Evolutionary conservation across 1,284 basidiomycete species (phyloP).

Genomic region (Irpex sp.): DNA sequence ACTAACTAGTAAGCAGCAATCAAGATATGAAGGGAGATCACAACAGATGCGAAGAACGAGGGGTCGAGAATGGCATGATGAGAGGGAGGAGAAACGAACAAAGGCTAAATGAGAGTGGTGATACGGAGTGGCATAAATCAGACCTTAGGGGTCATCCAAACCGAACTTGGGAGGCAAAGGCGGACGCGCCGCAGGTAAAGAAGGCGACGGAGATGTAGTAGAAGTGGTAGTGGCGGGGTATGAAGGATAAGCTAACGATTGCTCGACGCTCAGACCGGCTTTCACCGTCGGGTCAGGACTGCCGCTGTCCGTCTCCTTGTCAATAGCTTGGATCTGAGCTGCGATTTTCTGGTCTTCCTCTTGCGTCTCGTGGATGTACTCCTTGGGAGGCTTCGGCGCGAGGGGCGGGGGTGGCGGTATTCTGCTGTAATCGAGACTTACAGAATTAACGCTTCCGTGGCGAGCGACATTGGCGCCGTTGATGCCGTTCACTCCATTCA

Average conservation of each 20-base stretch:
- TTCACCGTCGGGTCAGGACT: constrained; percentile 11
- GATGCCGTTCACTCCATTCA: constrained; percentile 1
- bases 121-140: not conserved
- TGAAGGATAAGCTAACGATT: constrained; percentile 5
- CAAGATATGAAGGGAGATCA: not conserved
- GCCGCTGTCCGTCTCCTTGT: constrained; percentile 16
- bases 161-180: constrained; percentile 27
- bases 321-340: constrained; percentile 21
- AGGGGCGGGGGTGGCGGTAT: constrained; percentile 55
- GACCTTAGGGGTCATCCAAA: not conserved
- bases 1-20: not conserved
- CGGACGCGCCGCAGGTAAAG: constrained; percentile 21
- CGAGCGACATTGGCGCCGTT: not conserved
- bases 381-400: constrained; percentile 65
- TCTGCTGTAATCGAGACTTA: constrained; percentile 1
- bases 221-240: constrained; percentile 15
- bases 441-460: not conserved
- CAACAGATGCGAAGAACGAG: not conserved
- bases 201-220: too few relatives aligned
- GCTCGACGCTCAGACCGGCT: not conserved
- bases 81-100: not conserved
- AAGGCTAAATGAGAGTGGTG: not conserved
- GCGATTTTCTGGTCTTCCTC: constrained; percentile 45
- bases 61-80: constrained; percentile 1
- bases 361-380: constrained; percentile 76